Base-by-base conservation (phyloP, 1,284 basidiomycete genomes). In the Leccinum glutinopallens region DNA sequence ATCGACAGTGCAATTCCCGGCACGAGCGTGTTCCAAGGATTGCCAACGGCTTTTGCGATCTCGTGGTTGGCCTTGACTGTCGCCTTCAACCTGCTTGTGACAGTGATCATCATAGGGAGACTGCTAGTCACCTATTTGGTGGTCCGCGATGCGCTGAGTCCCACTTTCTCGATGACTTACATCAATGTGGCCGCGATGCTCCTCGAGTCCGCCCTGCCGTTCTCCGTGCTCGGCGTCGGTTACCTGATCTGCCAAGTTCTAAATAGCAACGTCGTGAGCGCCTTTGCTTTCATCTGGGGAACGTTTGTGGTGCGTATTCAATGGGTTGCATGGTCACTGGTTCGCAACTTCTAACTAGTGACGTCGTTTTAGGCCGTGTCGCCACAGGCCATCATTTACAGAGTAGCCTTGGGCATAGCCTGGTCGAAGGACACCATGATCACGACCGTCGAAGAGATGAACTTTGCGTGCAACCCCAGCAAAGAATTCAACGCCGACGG, bases 361-460 rank as follows among this genome's bases (percentile, higher is more conserved):
- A 63, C 54, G 32, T 57, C 19, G 2, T 2, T 57, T 32, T 33
- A 63, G 63, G 54, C 43, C 17, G 25, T 63, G 6, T 54, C 63
- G 9, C 63, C 63, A 6, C 63, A 63, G n/a, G 60, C 56, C 41
- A 63, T 63, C 54, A 62, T 63, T 8, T 63, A 63, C 59, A 61
- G 59, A 17, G 35, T 63, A 25, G 62, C 62, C 29, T 15, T 43
- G 19, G 62, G 58, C 13, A 22, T 60, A 10, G 58, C 62, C 13
- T 63, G 62, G 62, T 55, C 62, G 22, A 25, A 51, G 51, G 62
- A 60, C 6, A 60, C 58, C 5, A 43, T 32, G 39, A 25, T 60
- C 10, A 59, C 32, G 3, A 35, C 51, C 12, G 12, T 10, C 2
- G 29, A 29, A 1, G 19, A 12, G 15, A 60, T 63, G 5, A 5